These are phyloP conservation scores for Pelargonium cotyledonis DNA, from an alignment of 441 rosid species.

Conservation along the genomic window DNA sequence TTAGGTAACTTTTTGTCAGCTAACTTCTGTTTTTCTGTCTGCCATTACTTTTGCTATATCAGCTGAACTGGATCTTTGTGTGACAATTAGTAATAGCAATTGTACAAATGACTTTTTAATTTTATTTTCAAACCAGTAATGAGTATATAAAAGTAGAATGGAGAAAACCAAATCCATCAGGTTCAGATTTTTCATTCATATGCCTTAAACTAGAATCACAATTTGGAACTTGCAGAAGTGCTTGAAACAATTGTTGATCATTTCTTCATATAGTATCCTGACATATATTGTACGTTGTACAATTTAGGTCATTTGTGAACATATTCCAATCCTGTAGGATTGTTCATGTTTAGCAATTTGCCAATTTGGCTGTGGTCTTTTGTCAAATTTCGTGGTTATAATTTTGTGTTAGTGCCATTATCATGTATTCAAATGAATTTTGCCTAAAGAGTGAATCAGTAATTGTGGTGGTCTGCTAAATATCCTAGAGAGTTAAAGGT, in stretches of 20 bases:
- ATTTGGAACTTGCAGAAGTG: not conserved
- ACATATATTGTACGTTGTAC: not conserved
- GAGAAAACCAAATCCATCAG: not conserved
- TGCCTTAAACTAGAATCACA: conserved; percentile 7
- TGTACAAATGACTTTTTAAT: not conserved
- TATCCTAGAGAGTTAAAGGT: no score
- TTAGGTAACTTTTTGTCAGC: conserved; percentile 46
- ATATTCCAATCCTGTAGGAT: no score
- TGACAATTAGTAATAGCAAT: not conserved
- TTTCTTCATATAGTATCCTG: not conserved
- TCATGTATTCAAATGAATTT: no score
- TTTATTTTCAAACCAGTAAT: not conserved
- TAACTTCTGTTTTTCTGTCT: not conserved
- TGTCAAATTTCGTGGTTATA: no score
- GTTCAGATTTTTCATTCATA: not conserved
- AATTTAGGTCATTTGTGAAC: not conserved
- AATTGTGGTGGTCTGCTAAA: no score
- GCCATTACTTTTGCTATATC: not conserved
- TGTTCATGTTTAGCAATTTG: no score
- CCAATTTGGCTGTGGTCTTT: no score
- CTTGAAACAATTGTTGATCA: not conserved
- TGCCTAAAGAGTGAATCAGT: no score
- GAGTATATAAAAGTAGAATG: not conserved
- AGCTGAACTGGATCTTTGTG: not conserved
- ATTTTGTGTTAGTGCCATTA: no score